phyloP scores from a whole-genome alignment of 1,139 yeast genomes.

The Candida sojae region DNA sequence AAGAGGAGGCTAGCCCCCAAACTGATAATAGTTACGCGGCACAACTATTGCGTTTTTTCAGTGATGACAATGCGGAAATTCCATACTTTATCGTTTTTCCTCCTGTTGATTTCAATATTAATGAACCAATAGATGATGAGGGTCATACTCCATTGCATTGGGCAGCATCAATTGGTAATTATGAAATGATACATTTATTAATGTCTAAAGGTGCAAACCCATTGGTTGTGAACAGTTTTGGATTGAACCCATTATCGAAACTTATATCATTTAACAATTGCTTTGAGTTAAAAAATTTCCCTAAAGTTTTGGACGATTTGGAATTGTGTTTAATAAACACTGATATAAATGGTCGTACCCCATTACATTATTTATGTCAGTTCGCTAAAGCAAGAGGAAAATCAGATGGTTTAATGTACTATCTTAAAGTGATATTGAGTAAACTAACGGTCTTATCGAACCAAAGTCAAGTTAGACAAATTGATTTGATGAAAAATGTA shows the following conservation, averaged over 20 bases:
- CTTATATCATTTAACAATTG: conserved; percentile 86
- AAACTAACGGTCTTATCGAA: conserved; percentile 37
- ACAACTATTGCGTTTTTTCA: conserved; percentile 59
- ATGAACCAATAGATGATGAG: conserved; percentile 89
- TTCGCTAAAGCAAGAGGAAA: conserved; percentile 53
- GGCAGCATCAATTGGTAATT: conserved; percentile 93
- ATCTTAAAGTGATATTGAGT: conserved; percentile 39
- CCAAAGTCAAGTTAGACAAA: conserved; percentile 26
- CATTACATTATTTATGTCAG: conserved; percentile 72
- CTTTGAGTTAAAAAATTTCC: conserved; percentile 75
- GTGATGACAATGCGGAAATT: conserved; percentile 71
- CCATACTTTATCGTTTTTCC: conserved; percentile 75
- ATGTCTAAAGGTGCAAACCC: conserved; percentile 78
- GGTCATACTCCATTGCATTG: conserved; percentile 96
- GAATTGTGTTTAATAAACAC: conserved; percentile 72
- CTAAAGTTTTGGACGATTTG: conserved; percentile 66
- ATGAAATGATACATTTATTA: conserved; percentile 68
- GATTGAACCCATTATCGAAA: conserved; percentile 84
- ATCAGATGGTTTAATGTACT: conserved; percentile 44
- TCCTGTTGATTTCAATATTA: conserved; percentile 78
- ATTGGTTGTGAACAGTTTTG: conserved; percentile 68
- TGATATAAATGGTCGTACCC: conserved; percentile 71
- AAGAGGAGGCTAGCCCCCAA: conserved; percentile 12
- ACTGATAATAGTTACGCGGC: conserved; percentile 52
- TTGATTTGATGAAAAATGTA: conserved; percentile 58